Evolutionary conservation across 345 rosid species (phyloP), one percentile per base, ranked within the genome.

Genomic region (Moricandia arvensis): DNA sequence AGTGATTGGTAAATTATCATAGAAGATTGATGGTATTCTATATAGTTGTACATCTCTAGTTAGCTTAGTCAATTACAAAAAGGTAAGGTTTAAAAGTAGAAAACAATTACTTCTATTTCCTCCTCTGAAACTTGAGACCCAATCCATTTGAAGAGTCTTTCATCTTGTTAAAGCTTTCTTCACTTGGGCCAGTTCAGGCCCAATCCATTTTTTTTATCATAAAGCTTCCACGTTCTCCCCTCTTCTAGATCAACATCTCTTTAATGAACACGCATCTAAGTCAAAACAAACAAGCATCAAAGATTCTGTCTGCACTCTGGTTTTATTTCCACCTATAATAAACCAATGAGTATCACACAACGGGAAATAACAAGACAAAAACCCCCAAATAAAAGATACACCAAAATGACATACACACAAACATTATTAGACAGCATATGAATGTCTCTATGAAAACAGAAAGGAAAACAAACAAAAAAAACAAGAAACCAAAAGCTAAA

Each of bases 41-140:
- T 54, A 30, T 66, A 66, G 47, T 74, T 74, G 70, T 54, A 76
- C 47, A 76, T 69, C 51, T 53, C 7, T 35, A 37, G 37, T 51
- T 58, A 17, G 27, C 38, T 1, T 66, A 64, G 35, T 35, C 69
- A 61, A 24, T 43, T 62, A 63, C 55, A 57, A 33, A 68, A 35
- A 33, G 60, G 2, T 5, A 47, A 67, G 53, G 67, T 75, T 35
- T 58, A 45, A 58, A 55, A 10, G 65, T 65, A 34, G 12, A 53
- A 53, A 17, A 53, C 12, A 4, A 53, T 53, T 6, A 7, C 26
- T 17, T 6, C 12, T 17, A 7, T 51, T 15, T 45, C 6, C 15
- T 0, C 7, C 37, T 49, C 24, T 49, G 24, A 15, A 49, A 15
- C 26, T 6, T 7, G 11, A 16, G 18, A 8, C 21, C 21, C 54